Conservation (phyloP, 2,329 filamentous ascomycete species). For the Chaetoscypha palmicola region DNA sequence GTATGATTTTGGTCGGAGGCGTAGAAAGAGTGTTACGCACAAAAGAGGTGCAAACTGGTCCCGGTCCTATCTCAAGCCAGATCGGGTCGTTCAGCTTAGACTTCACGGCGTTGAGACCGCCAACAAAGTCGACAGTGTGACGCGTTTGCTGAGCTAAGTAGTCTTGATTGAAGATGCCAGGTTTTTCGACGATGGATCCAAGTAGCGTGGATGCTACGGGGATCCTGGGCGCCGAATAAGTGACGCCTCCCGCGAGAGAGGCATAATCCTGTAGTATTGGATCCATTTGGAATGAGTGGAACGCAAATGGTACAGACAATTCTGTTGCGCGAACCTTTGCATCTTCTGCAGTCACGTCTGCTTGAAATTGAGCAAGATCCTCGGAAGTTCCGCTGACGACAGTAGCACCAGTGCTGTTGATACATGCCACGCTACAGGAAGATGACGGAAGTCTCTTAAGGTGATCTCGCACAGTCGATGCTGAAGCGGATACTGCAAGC, state of each 20-base stretch:
- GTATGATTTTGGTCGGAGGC: conserved; percentile 37
- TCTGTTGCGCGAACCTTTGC: conserved; percentile 53
- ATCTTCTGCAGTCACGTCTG: conserved; percentile 34
- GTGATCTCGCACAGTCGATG: conserved; percentile 46
- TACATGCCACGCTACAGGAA: neutral
- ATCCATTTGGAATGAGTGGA: conserved; percentile 58
- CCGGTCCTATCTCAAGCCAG: conserved; percentile 65
- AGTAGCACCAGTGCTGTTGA: conserved; percentile 33
- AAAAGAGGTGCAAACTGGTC: conserved; percentile 61
- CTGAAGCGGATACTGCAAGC: conserved; percentile 47
- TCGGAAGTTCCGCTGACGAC: conserved; percentile 57
- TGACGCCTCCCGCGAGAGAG: conserved; percentile 41
- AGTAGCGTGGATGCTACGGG: conserved; percentile 63
- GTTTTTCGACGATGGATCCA: conserved; percentile 40
- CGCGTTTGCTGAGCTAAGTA: conserved; percentile 60
- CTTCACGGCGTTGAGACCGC: conserved; percentile 53
- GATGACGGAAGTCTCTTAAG: conserved; percentile 34
- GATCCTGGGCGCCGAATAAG: conserved; percentile 47
- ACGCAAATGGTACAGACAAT: conserved; percentile 58
- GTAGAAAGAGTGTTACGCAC: conserved; percentile 46
- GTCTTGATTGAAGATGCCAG: conserved; percentile 45
- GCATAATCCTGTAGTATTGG: conserved; percentile 36
- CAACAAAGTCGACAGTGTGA: conserved; percentile 61
- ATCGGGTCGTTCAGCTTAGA: conserved; percentile 53
- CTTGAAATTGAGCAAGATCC: conserved; percentile 42